Conservation (phyloP, 768 basidiomycete species). For the Serendipita sp. region DNA sequence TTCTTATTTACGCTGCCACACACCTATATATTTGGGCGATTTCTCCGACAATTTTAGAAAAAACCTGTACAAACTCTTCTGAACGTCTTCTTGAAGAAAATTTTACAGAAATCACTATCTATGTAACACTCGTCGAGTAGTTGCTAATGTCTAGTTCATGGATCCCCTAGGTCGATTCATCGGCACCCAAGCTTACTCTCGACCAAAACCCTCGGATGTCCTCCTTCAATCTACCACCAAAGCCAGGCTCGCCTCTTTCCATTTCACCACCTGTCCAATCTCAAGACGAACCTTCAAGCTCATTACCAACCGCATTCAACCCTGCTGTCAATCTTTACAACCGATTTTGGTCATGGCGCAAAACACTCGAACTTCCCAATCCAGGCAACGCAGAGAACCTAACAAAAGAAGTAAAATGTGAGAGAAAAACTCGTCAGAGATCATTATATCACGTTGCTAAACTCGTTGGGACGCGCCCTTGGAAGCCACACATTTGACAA, state of each 20-base stretch:
- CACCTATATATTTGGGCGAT: no score
- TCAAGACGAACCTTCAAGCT: neutral
- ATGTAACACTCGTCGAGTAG: neutral
- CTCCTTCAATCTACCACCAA: neutral
- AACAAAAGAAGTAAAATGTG: slow-evolving; percentile 78
- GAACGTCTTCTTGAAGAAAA: no score
- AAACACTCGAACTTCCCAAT: slow-evolving; percentile 60
- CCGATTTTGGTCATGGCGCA: slow-evolving; percentile 65
- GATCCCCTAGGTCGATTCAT: neutral
- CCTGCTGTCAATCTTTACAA: slow-evolving; percentile 53
- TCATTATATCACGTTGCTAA: neutral
- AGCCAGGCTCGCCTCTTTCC: neutral
- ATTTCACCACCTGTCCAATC: neutral
- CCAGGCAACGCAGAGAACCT: slow-evolving; percentile 90
- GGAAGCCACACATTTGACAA: slow-evolving; percentile 75
- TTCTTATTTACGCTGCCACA: no score
- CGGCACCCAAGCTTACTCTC: neutral
- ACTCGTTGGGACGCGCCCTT: neutral
- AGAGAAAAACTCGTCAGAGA: slow-evolving; percentile 14
- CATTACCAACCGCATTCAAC: slow-evolving; percentile 12
- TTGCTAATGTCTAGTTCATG: neutral
- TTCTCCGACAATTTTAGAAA: no score
- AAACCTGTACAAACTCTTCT: neutral
- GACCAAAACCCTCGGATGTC: neutral
- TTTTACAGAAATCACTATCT: neutral